Evolutionary conservation across 805 yeast genomes (phyloP).

Genomic region (Peterozyma xylosa): DNA sequence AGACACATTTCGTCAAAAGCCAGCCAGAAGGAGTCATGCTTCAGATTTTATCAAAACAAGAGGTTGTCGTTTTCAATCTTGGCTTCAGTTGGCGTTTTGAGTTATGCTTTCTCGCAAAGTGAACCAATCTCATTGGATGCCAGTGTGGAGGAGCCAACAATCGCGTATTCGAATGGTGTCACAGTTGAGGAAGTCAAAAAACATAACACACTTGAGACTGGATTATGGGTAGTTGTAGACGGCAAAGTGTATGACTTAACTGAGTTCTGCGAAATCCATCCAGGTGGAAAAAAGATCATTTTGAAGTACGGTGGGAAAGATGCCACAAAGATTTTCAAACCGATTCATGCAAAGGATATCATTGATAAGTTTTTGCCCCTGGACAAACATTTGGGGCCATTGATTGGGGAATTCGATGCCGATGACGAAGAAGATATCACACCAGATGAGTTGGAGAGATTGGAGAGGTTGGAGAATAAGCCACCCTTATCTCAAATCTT

Average conservation of each 20-base stretch:
- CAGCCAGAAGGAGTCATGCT: too few species aligned
- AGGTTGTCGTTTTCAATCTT: too few species aligned
- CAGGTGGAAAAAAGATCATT: slow-evolving; percentile 26
- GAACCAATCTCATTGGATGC: slow-evolving; percentile 29
- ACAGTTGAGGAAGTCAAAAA: slow-evolving; percentile 26
- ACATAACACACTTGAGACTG: slow-evolving; percentile 38
- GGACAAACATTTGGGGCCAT: slow-evolving; percentile 53
- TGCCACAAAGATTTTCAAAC: slow-evolving; percentile 79
- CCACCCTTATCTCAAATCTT: slow-evolving; percentile 68
- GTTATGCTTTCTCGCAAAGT: too few species aligned
- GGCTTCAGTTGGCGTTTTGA: too few species aligned
- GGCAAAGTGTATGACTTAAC: slow-evolving; percentile 36
- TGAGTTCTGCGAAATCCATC: slow-evolving; percentile 26
- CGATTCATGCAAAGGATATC: slow-evolving; percentile 87
- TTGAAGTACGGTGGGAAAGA: slow-evolving; percentile 47
- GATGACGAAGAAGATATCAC: slow-evolving; percentile 24
- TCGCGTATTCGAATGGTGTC: slow-evolving; percentile 10
- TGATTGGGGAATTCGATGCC: slow-evolving; percentile 21
- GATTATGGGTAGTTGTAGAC: slow-evolving; percentile 43
- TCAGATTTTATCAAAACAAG: too few species aligned
- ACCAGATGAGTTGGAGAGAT: slow-evolving; percentile 34
- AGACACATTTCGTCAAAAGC: too few species aligned
- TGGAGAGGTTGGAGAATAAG: slow-evolving; percentile 34
- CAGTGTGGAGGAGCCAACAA: slow-evolving; percentile 24
- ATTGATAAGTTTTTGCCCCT: slow-evolving; percentile 52